Percentiles rank a stretch among this genome's conserved stretches.
Conservation (phyloP, 371 early-diverging fungal species). For the Fennellomyces sp. region DNA sequence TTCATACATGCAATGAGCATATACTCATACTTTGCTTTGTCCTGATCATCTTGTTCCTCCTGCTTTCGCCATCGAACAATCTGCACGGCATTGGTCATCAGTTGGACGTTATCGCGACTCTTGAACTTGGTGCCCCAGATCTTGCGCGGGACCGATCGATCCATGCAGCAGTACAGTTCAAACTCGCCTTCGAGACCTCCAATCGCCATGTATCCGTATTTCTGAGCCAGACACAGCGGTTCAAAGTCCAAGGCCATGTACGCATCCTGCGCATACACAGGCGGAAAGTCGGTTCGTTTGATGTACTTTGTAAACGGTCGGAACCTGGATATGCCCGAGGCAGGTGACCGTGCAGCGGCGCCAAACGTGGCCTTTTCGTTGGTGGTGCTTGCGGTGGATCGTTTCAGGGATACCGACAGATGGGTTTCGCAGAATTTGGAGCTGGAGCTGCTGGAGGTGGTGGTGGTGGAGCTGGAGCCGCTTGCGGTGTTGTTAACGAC, state of each 20-base stretch:
- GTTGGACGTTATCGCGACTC: conserved; percentile 36
- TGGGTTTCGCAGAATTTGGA: conserved; percentile 20
- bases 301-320: conserved; percentile 51
- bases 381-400: not conserved
- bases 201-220: conserved; percentile 60
- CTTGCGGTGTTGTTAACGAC: not conserved
- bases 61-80: conserved; percentile 52
- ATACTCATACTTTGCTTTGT: conserved; percentile 19
- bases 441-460: not conserved
- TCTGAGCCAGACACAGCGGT: conserved; percentile 52
- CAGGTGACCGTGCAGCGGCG: conserved; percentile 2
- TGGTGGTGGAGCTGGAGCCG: not conserved
- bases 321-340: conserved; percentile 23
- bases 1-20: conserved; percentile 48
- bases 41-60: conserved; percentile 7
- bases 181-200: conserved; percentile 54
- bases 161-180: conserved; percentile 54
- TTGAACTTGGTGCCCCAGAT: conserved; percentile 44
- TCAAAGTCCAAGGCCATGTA: conserved; percentile 38
- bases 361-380: not conserved
- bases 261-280: conserved; percentile 26
- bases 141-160: conserved; percentile 27
- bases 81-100: conserved; percentile 59
- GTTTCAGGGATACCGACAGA: conserved; percentile 12
- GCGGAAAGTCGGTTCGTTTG: conserved; percentile 34